phyloP scores from a whole-genome alignment of 768 basidiomycete genomes.

The Auricularia auricula-judae region DNA sequence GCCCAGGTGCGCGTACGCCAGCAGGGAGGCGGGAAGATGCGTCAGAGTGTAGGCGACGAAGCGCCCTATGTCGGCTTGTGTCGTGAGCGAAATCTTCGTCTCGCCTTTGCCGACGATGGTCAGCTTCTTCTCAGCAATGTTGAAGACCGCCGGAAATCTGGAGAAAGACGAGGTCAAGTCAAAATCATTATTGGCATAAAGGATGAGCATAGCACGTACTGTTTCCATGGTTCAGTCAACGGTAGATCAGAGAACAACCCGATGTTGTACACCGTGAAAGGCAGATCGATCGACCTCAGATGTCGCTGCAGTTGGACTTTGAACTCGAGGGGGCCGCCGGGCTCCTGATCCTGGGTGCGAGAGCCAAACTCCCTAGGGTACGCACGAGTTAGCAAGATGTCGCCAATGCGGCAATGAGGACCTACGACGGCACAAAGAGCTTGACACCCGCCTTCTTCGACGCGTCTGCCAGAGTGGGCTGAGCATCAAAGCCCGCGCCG shows the following conservation, averaged over 20 bases:
- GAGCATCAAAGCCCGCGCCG: not conserved
- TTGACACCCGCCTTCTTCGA: slow-evolving; percentile 18
- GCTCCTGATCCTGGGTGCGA: not conserved
- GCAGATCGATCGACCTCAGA: not conserved
- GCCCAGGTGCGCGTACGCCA: not conserved
- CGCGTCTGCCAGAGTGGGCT: slow-evolving; percentile 10
- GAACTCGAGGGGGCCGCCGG: not conserved
- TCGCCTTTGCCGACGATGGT: slow-evolving; percentile 10
- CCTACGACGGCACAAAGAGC: slow-evolving; percentile 18
- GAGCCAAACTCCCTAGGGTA: not conserved
- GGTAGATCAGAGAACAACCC: slow-evolving; percentile 7
- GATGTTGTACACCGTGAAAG: slow-evolving; percentile 5
- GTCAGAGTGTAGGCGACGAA: slow-evolving; percentile 12
- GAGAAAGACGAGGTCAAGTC: not conserved
- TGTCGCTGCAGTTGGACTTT: not conserved
- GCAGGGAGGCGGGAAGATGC: slow-evolving; percentile 3
- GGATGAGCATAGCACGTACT: not conserved
- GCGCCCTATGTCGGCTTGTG: slow-evolving; percentile 12
- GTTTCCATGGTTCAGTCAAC: not conserved
- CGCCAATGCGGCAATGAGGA: not conserved
- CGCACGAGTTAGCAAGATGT: not conserved
- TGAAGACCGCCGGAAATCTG: slow-evolving; percentile 3
- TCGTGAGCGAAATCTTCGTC: slow-evolving; percentile 8
- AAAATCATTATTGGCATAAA: not conserved
- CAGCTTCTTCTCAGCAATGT: slow-evolving; percentile 10